Conservation (phyloP, 176 grass and related monocot genomes). For the Oryza meyeriana region DNA sequence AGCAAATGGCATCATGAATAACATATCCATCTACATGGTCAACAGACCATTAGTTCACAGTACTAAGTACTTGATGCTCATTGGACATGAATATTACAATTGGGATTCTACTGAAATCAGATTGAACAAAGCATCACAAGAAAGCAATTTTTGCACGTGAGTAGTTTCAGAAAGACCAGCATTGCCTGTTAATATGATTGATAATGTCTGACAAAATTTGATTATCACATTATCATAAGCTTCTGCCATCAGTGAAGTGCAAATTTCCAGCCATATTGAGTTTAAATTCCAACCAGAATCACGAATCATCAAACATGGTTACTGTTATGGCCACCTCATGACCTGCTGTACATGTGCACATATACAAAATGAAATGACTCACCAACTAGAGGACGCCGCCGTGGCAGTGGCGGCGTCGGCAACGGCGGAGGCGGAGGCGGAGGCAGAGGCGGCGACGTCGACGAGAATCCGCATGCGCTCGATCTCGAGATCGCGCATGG, state of each 20-base stretch:
- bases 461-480: constrained; percentile 54
- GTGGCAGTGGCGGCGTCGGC: background rate
- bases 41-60: background rate
- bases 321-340: background rate
- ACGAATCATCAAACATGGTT: constrained; percentile 7
- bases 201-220: constrained; percentile 12
- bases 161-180: constrained; percentile 10
- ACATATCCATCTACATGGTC: background rate
- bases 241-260: background rate
- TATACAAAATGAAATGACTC: background rate
- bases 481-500: constrained; percentile 51
- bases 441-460: constrained; percentile 40
- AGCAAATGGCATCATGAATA: background rate
- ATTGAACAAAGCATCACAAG: background rate
- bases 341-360: background rate
- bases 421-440: constrained; percentile 15
- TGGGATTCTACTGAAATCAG: background rate
- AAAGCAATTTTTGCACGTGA: background rate
- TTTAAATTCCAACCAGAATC: constrained; percentile 11
- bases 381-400: constrained; percentile 37
- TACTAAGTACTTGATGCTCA: background rate
- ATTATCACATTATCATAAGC: constrained; percentile 4
- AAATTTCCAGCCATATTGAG: background rate
- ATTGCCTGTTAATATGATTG: background rate
- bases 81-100: background rate